Base-by-base conservation (phyloP, 768 basidiomycete genomes). In the Epithele typhae region DNA sequence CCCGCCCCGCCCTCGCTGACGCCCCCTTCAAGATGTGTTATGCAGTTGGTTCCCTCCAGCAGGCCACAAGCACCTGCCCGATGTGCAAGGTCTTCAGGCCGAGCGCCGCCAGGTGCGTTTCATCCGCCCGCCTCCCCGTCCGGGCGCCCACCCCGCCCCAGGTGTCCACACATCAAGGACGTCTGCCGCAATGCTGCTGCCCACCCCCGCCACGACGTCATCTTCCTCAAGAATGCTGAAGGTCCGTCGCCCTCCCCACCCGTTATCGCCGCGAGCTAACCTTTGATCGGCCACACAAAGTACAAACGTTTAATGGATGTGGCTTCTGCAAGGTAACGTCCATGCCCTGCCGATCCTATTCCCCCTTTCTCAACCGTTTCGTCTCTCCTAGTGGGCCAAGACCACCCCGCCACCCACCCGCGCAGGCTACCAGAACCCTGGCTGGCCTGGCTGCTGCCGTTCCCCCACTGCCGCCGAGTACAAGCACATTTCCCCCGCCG, bases 361-460 rank as follows among this genome's bases (percentile, higher is more conserved):
- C 33, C 27, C 27, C 27, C 36, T 5, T 25, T 11, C 43, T 45
- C 25, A 53, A 42, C 33, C 56, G 58, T 57, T 63, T 60, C 59
- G 61, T 47, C 54, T 41, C 49, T 33, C 35, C 41, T 67, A 89
- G 88, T 90, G 87, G 87, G 85, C 86, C 49, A 74, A 75, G 53
- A 72, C 71, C 9, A 76, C 73, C 59, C 78, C 79, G 25, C 68
- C 74, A 15, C 59, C 77, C 48, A 81, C 81, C 59, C 67, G 68
- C 42, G 66, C 75, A 25, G 77, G 78, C 15, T 78, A 77, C 60
- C 69, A 75, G 60, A 92, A 91, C 57, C 77, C 76, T 25, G 89
- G 89, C 18, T 92, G 87, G 87, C 90, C 90, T 34, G 89, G 89
- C 32, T 92, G 89, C 71, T 92, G 89, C 72, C 81, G 87, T n/a